Percentiles rank a stretch among this genome's conserved stretches.
Conservation (phyloP, 1,139 yeast genomes). For the Kodamaea ohmeri region DNA sequence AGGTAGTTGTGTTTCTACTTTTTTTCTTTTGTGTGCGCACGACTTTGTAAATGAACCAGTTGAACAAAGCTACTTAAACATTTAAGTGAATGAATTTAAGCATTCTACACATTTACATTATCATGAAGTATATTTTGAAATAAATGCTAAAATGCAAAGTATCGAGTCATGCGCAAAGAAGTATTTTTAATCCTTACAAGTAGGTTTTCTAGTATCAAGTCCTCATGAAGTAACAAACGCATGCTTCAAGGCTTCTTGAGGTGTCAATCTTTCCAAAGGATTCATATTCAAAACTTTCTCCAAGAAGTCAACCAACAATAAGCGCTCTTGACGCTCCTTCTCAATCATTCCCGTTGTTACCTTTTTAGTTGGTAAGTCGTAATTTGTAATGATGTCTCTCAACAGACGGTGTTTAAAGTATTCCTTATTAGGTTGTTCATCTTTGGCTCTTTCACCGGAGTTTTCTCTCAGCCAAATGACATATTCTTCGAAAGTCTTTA, state of each 20-base stretch:
- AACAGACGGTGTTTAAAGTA: slow-evolving; percentile 76
- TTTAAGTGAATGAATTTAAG: too few species aligned
- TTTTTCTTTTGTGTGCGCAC: slow-evolving; percentile 4
- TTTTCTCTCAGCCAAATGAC: slow-evolving; percentile 33
- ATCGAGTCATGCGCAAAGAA: too few species aligned
- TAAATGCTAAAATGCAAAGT: neutral
- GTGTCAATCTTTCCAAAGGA: slow-evolving; percentile 94
- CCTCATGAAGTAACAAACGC: slow-evolving; percentile 59
- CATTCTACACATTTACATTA: too few species aligned
- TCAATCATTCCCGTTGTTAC: slow-evolving; percentile 66
- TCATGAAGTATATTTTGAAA: neutral
- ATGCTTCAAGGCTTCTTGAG: slow-evolving; percentile 90
- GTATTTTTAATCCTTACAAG: too few species aligned
- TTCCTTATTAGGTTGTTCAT: slow-evolving; percentile 78
- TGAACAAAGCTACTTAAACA: too few species aligned
- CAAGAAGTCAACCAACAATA: slow-evolving; percentile 72
- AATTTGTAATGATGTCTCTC: slow-evolving; percentile 73
- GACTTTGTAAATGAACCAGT: neutral
- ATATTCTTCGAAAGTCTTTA: slow-evolving; percentile 38
- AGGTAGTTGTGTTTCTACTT: slow-evolving; percentile 2
- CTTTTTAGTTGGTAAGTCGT: slow-evolving; percentile 67
- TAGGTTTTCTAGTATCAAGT: neutral
- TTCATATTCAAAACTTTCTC: slow-evolving; percentile 75
- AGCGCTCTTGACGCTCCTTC: slow-evolving; percentile 70
- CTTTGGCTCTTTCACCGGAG: slow-evolving; percentile 24